phyloP scores from a whole-genome alignment of 2,329 filamentous ascomycete species.

The Xylaria sp. region DNA sequence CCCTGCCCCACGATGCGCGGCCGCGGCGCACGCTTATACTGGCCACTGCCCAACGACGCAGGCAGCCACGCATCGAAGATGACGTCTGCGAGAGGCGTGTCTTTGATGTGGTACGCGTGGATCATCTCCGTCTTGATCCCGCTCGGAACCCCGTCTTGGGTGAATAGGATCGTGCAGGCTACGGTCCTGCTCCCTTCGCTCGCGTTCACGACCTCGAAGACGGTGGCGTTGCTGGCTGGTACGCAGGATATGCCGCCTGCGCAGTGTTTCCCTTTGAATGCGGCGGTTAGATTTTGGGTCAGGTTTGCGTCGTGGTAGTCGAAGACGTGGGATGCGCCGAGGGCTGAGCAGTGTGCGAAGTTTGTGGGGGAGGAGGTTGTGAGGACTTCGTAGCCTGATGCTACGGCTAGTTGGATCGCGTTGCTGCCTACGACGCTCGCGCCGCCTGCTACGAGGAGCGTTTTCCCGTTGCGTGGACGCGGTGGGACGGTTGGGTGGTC shows the following conservation, averaged over 20 bases:
- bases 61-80: constrained; percentile 47
- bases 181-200: constrained; percentile 39
- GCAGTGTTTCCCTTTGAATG: constrained; percentile 37
- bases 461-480: constrained; percentile 30
- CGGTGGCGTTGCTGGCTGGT: constrained; percentile 30
- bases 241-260: constrained; percentile 43
- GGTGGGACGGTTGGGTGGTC: constrained; percentile 1
- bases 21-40: constrained; percentile 45
- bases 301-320: constrained; percentile 54
- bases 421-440: constrained; percentile 58
- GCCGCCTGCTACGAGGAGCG: constrained; percentile 61
- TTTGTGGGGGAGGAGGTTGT: constrained; percentile 56
- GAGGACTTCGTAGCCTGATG: constrained; percentile 58
- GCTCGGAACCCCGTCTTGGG: constrained; percentile 19
- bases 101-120: constrained; percentile 39
- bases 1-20: constrained; percentile 48
- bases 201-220: constrained; percentile 40
- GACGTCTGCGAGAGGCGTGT: constrained; percentile 42
- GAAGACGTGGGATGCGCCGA: constrained; percentile 57
- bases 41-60: constrained; percentile 42
- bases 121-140: constrained; percentile 41
- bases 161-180: constrained; percentile 36
- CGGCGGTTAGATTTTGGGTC: constrained; percentile 46
- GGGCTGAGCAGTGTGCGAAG: constrained; percentile 52
- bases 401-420: constrained; percentile 58